These are phyloP conservation scores for Cicer pinnatifidum DNA, from an alignment of 306 rosid species.

Conservation along the genomic window DNA sequence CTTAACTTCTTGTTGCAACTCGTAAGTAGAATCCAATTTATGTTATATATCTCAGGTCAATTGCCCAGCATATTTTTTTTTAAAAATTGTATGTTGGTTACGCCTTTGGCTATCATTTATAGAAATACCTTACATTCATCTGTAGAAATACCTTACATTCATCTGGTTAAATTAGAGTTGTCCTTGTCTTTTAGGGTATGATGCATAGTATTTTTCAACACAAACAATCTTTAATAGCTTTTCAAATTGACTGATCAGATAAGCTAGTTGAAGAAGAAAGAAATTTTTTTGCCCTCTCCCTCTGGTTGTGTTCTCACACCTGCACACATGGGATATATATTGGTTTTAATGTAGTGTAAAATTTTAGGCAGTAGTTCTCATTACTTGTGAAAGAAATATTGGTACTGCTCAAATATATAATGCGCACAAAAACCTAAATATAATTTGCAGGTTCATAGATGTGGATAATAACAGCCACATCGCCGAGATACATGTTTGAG, in stretches of 20 bases:
- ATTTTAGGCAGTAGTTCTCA: background rate
- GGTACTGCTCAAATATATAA: slow-evolving; percentile 1
- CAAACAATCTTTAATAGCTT: slow-evolving; percentile 22
- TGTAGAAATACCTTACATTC: slow-evolving; percentile 24
- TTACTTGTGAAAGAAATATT: background rate
- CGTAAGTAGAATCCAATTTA: background rate
- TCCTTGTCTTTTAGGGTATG: background rate
- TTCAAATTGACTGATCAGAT: slow-evolving; percentile 57
- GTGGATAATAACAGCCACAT: background rate
- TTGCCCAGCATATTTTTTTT: background rate
- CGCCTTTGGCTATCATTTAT: slow-evolving; percentile 30
- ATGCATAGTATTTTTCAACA: background rate
- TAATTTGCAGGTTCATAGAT: background rate
- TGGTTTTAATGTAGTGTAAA: background rate
- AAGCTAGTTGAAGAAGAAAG: slow-evolving; percentile 81
- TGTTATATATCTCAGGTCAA: background rate
- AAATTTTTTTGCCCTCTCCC: background rate
- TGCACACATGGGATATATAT: too few relatives aligned
- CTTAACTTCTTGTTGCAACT: background rate
- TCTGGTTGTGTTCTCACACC: background rate
- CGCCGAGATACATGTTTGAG: slow-evolving; percentile 18
- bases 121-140: too few relatives aligned
- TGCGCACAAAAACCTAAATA: background rate
- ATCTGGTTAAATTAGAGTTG: slow-evolving; percentile 14
- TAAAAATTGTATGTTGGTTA: background rate